Base-by-base conservation (phyloP, 768 basidiomycete species). In the Lactarius evosmus region DNA sequence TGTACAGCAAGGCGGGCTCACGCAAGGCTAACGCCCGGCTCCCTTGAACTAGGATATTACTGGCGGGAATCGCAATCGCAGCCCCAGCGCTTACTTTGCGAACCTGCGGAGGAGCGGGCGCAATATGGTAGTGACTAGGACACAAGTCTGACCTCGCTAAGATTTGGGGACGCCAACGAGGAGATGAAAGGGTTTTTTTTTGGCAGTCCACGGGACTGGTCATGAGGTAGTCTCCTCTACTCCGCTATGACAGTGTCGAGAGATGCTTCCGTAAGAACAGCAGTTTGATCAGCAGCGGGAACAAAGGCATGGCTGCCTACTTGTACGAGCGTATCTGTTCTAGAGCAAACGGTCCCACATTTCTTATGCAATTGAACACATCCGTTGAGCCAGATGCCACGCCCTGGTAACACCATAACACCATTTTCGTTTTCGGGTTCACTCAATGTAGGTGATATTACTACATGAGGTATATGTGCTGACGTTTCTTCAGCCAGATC, bases 271-370 rank as follows among this genome's bases (percentile, higher is more conserved):
- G 22, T 30, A 66, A 91, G 88, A 93, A 92, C 71, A 92, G 91
- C 66, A 91, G 89, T 0, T 76, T 91, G n/a, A 82, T 92, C 33
- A 91, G 88, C 72, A 75, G 81, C 3, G 91, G 92, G 74, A 92
- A 92, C 77, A 92, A 93, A 72, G 91, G 91, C 44, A 91, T 92
- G 88, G 89, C 90, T 3, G 89, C 89, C 8, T 87, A 83, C 72
- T 72, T 91, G 19, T 93, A 89, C 65, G 91, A 92, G 79, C 76
- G 87, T 87, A 62, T 56, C 80, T 38, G 27, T 33, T 61, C 25
- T 1, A 56, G 41, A 19, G 32, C 55, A 58, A 29, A n/a, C 27
- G 56, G 46, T 53, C n/a, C 12, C 33, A 17, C 33, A n/a, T 17
- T n/a, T 32, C 5, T 38, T 50, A 44, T 84, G 0, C 88, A 91